phyloP scores from a whole-genome alignment of 1,139 yeast species.

The Yamadazyma blattariae region DNA sequence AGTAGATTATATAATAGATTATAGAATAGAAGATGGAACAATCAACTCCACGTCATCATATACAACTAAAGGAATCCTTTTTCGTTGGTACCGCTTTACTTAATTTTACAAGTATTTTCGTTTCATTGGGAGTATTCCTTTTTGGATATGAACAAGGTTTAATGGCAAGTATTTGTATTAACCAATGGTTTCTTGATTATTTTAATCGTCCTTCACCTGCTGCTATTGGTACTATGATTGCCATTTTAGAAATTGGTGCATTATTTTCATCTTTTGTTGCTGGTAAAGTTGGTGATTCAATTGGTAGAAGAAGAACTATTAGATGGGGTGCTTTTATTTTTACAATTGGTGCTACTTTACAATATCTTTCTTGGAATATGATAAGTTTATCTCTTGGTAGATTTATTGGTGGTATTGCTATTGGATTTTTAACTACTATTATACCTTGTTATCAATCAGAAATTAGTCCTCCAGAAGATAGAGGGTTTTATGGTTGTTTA shows the following conservation, averaged over 20 bases:
- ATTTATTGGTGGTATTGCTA: conserved; percentile 80
- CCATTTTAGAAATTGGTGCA: conserved; percentile 70
- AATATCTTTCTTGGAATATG: conserved; percentile 50
- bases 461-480: conserved; percentile 82
- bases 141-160: conserved; percentile 66
- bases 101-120: conserved; percentile 57
- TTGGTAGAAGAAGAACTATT: conserved; percentile 80
- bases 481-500: conserved; percentile 87
- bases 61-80: conserved; percentile 37
- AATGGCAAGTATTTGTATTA: conserved; percentile 61
- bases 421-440: conserved; percentile 86
- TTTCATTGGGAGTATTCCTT: conserved; percentile 55
- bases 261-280: conserved; percentile 72
- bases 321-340: conserved; percentile 79
- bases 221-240: conserved; percentile 50
- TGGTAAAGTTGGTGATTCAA: conserved; percentile 73
- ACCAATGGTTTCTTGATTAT: conserved; percentile 68
- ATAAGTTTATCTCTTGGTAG: conserved; percentile 65
- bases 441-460: conserved; percentile 96
- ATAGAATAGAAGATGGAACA: too few species aligned
- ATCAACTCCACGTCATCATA: conserved; percentile 21
- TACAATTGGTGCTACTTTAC: conserved; percentile 77
- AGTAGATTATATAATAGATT: too few species aligned
- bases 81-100: conserved; percentile 54
- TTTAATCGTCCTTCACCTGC: conserved; percentile 63